phyloP scores from a whole-genome alignment of 768 basidiomycete genomes.

The Tricholoma furcatifolium region DNA sequence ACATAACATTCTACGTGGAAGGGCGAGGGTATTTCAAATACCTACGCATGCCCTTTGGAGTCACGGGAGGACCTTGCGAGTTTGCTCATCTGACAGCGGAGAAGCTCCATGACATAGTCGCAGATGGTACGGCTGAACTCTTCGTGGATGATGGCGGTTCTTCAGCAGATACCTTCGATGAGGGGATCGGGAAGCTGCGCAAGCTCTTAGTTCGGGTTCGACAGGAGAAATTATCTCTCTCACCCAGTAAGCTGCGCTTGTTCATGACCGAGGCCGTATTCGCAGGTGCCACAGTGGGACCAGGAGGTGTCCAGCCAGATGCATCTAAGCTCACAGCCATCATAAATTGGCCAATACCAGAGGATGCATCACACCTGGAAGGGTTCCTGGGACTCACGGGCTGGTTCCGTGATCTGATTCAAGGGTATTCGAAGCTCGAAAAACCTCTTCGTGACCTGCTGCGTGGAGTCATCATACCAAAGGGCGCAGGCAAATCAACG shows the following conservation, averaged over 20 bases:
- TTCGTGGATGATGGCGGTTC: conserved; percentile 40
- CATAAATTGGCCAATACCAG: conserved; percentile 31
- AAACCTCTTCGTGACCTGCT: conserved; percentile 32
- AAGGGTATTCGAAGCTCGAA: no score
- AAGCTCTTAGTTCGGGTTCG: conserved; percentile 30
- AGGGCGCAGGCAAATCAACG: conserved; percentile 17
- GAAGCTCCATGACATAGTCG: conserved; percentile 23
- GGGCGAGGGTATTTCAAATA: no score
- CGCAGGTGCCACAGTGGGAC: no score
- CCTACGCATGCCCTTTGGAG: conserved; percentile 38
- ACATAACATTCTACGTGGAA: no score
- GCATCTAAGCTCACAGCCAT: conserved; percentile 36
- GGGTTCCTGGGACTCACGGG: conserved; percentile 35
- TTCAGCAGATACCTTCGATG: conserved; percentile 30
- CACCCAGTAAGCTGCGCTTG: conserved; percentile 31
- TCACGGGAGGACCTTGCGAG: conserved; percentile 34
- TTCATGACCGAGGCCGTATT: no score
- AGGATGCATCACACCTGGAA: conserved; percentile 24
- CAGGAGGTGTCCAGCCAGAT: conserved; percentile 33
- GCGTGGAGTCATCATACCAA: conserved; percentile 17
- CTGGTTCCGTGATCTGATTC: conserved; percentile 32
- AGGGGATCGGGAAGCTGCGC: conserved; percentile 21
- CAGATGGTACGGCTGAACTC: conserved; percentile 23
- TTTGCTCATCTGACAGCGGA: conserved; percentile 30
- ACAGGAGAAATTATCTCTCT: no score